Percentiles rank a stretch among this genome's conserved stretches.
These are phyloP conservation scores for Fusarium poae DNA, from an alignment of 2,329 filamentous ascomycete species.

Conservation along the genomic window DNA sequence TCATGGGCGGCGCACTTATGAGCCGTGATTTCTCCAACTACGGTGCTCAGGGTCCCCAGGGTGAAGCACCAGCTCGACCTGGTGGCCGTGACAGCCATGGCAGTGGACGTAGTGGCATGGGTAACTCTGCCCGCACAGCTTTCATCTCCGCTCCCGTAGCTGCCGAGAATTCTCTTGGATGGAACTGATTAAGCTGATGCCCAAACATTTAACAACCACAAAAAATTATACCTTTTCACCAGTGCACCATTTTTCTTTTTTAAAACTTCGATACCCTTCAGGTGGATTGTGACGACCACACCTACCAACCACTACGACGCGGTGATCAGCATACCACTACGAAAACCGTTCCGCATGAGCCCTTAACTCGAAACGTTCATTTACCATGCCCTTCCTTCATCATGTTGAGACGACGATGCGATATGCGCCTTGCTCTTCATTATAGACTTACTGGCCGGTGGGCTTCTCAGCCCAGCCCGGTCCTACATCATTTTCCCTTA, in stretches of 20 bases:
- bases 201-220: slow-evolving; percentile 26
- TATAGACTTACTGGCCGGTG: slow-evolving; percentile 49
- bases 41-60: slow-evolving; percentile 63
- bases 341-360: slow-evolving; percentile 32
- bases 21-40: slow-evolving; percentile 69
- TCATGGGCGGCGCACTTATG: slow-evolving; percentile 78
- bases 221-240: slow-evolving; percentile 41
- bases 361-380: slow-evolving; percentile 46
- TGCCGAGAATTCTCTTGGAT: slow-evolving; percentile 93
- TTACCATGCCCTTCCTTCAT: slow-evolving; percentile 40
- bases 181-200: slow-evolving; percentile 73
- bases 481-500: slow-evolving; percentile 38
- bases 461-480: slow-evolving; percentile 33
- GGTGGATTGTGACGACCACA: slow-evolving; percentile 48
- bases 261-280: slow-evolving; percentile 54
- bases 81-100: slow-evolving; percentile 70
- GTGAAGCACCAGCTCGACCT: slow-evolving; percentile 31
- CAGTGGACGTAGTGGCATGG: slow-evolving; percentile 71
- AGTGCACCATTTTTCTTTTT: slow-evolving; percentile 46
- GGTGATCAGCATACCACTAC: slow-evolving; percentile 32
- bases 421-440: slow-evolving; percentile 41
- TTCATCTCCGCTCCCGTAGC: slow-evolving; percentile 91
- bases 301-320: slow-evolving; percentile 39
- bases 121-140: slow-evolving; percentile 67
- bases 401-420: slow-evolving; percentile 41